Percentiles rank a stretch among this genome's conserved stretches.
These are phyloP conservation scores for Aquilaria malaccensis DNA, from an alignment of 345 rosid species.

Conservation along the genomic window DNA sequence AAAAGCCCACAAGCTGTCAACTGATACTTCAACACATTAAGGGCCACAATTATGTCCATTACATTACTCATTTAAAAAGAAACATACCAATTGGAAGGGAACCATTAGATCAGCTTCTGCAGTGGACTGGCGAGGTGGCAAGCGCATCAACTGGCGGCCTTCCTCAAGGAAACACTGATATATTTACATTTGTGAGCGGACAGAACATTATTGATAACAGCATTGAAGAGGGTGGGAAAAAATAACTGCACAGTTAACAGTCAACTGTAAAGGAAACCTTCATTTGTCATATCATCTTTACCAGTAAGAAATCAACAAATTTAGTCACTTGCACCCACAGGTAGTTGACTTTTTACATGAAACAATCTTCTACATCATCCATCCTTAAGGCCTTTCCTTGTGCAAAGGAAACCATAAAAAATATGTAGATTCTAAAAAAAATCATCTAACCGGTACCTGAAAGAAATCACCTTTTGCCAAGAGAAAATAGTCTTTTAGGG, in stretches of 20 bases:
- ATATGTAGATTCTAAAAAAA: neutral
- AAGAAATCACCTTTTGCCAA: conserved; percentile 96
- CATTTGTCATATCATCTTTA: neutral
- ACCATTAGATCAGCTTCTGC: conserved; percentile 98
- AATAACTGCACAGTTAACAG: neutral
- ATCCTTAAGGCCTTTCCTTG: neutral
- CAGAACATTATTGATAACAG: conserved; percentile 12
- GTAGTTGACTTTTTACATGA: neutral
- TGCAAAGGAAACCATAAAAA: neutral
- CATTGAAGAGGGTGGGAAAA: conserved; percentile 8
- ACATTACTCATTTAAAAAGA: neutral
- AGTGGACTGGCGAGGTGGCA: conserved; percentile 94
- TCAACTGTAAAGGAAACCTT: neutral
- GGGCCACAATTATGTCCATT: neutral
- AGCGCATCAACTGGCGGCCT: conserved; percentile 87
- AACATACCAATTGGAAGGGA: conserved; percentile 91
- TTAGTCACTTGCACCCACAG: neutral
- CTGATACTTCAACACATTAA: conserved; percentile 3
- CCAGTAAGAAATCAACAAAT: neutral
- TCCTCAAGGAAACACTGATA: conserved; percentile 95
- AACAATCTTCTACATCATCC: neutral
- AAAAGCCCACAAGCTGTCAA: neutral
- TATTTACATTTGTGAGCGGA: neutral
- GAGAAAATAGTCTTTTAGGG: conserved; percentile 93
- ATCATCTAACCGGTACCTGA: conserved; percentile 50